Conservation (phyloP, 2,329 filamentous ascomycete species). For the Huntiella omanensis region DNA sequence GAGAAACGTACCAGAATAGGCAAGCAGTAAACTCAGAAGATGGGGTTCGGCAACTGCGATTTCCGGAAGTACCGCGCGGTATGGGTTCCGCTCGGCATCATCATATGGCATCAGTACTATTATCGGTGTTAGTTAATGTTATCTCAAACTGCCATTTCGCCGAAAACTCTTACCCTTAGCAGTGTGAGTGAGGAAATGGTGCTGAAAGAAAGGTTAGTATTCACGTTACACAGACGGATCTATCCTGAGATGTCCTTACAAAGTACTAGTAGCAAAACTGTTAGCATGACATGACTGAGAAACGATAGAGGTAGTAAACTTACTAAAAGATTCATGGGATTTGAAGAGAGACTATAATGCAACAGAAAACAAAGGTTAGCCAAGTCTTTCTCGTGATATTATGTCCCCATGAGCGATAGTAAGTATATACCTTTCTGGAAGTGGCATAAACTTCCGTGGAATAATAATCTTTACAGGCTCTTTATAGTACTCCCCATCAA, state of each 20-base stretch:
- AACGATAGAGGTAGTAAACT: slow-evolving; percentile 11
- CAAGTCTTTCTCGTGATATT: neutral
- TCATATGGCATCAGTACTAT: slow-evolving; percentile 30
- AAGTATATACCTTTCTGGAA: slow-evolving; percentile 22
- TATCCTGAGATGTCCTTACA: slow-evolving; percentile 17
- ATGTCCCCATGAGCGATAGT: slow-evolving; percentile 7
- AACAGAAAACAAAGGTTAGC: neutral
- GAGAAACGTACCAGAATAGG: slow-evolving; percentile 41
- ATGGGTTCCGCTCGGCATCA: slow-evolving; percentile 32
- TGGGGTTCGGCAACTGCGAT: slow-evolving; percentile 53
- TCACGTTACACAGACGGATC: neutral
- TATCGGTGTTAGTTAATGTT: neutral
- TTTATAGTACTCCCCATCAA: slow-evolving; percentile 41
- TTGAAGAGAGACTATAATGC: slow-evolving; percentile 34
- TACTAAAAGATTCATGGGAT: slow-evolving; percentile 59
- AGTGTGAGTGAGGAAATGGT: slow-evolving; percentile 60
- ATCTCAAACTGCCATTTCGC: too few species aligned
- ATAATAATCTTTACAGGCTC: slow-evolving; percentile 45
- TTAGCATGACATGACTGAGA: slow-evolving; percentile 13
- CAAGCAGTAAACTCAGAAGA: slow-evolving; percentile 56
- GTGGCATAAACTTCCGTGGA: slow-evolving; percentile 27
- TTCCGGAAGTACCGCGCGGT: slow-evolving; percentile 29
- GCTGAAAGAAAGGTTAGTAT: slow-evolving; percentile 16
- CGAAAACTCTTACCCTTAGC: slow-evolving; percentile 33
- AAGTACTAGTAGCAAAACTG: slow-evolving; percentile 23